These are phyloP conservation scores for Trypanosoma congolense DNA, from an alignment of 208 protist species.

Conservation along the genomic window DNA sequence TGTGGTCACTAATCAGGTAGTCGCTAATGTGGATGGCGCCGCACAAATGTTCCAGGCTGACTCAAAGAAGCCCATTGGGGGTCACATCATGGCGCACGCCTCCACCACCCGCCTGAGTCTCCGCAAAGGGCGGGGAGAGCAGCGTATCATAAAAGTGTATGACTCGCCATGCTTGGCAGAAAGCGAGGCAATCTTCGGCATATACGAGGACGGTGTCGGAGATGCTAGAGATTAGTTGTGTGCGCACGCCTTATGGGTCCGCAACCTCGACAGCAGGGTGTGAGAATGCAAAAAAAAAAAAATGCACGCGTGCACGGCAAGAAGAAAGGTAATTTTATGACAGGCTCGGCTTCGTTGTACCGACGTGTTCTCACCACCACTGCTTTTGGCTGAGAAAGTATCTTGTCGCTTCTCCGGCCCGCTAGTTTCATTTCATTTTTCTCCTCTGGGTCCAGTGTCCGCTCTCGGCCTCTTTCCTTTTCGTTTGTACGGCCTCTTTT, in stretches of 20 bases:
- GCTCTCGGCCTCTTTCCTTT: background rate
- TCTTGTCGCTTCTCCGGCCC: no score
- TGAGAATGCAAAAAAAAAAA: no score
- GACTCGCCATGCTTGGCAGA: constrained; percentile 99
- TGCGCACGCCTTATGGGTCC: no score
- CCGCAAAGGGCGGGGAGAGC: constrained; percentile 98
- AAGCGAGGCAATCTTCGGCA: constrained; percentile 94
- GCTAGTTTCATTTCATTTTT: constrained; percentile 18
- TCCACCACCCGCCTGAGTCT: constrained; percentile 98
- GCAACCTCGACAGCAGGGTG: no score
- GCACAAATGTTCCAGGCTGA: constrained; percentile 95
- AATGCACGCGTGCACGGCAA: no score
- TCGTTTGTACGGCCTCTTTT: background rate
- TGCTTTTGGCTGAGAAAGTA: no score
- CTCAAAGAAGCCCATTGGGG: constrained; percentile 99
- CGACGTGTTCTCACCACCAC: no score
- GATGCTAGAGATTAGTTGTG: constrained; percentile 94
- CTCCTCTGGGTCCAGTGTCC: constrained; percentile 5
- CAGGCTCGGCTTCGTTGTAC: no score
- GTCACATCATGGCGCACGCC: constrained; percentile 99
- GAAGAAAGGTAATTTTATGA: no score
- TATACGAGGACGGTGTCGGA: constrained; percentile 95
- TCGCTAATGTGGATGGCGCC: constrained; percentile 96
- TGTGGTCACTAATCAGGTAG: constrained; percentile 99
- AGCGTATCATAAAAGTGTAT: constrained; percentile 99